Evolutionary conservation across 1,284 basidiomycete genomes (phyloP).

Genomic region (Malassezia obtusa): DNA sequence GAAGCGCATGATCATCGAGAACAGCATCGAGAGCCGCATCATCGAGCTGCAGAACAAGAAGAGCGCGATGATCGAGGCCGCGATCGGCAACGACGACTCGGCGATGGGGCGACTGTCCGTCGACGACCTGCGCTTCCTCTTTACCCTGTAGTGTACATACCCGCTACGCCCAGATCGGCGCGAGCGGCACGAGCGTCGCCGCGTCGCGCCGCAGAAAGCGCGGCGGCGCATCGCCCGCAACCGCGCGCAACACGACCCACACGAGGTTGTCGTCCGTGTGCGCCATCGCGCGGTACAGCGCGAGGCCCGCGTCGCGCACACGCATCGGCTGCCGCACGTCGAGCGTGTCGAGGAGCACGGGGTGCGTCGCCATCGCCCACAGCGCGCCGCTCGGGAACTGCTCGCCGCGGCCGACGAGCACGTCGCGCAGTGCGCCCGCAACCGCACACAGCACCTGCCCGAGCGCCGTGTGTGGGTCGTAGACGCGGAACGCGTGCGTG

Average conservation of each 20-base stretch:
- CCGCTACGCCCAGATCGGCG: background rate
- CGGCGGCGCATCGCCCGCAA: background rate
- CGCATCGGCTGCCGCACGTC: conserved; percentile 8
- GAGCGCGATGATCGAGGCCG: conserved; percentile 51
- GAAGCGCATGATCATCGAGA: conserved; percentile 86
- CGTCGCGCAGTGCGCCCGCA: background rate
- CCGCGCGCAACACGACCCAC: conserved; percentile 12
- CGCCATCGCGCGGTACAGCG: background rate
- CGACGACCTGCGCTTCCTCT: conserved; percentile 41
- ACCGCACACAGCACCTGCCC: background rate
- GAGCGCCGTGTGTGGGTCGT: conserved; percentile 1
- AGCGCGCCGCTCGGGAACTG: background rate
- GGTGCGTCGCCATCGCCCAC: conserved; percentile 7
- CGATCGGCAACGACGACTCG: conserved; percentile 44
- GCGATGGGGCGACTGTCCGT: conserved; percentile 47
- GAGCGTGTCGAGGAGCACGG: conserved; percentile 7
- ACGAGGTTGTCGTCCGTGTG: background rate
- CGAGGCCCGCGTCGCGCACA: background rate
- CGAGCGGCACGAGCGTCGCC: background rate
- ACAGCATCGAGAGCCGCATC: conserved; percentile 90
- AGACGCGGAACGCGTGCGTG: background rate
- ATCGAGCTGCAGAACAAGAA: conserved; percentile 86
- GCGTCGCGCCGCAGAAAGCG: background rate
- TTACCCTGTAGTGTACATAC: conserved; percentile 27
- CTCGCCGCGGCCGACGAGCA: background rate